Evolutionary conservation across 345 rosid genomes (phyloP).

Genomic region (Eucalyptus pauciflora): DNA sequence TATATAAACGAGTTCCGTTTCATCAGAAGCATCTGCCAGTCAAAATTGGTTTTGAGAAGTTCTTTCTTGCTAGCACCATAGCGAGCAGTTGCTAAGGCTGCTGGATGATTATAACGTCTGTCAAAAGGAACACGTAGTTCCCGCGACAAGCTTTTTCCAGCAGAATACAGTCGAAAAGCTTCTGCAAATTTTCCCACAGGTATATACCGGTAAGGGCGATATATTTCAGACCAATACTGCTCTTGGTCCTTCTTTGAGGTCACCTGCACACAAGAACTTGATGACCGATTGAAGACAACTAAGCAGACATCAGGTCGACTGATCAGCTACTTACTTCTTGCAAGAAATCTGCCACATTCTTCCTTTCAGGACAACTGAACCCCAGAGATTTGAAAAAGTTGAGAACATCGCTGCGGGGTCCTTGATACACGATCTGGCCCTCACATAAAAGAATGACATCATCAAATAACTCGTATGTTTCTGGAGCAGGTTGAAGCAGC

Average conservation of each 20-base stretch:
- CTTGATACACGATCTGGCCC: slow-evolving; percentile 94
- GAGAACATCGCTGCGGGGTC: slow-evolving; percentile 64
- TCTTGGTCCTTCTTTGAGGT: slow-evolving; percentile 87
- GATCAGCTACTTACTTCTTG: slow-evolving; percentile 66
- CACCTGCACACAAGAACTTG: slow-evolving; percentile 36
- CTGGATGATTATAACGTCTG: slow-evolving; percentile 81
- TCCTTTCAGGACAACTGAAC: slow-evolving; percentile 84
- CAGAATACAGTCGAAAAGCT: slow-evolving; percentile 48
- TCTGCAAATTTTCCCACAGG: slow-evolving; percentile 85
- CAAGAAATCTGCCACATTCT: slow-evolving; percentile 94
- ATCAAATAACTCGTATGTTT: slow-evolving; percentile 86
- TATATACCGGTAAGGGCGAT: slow-evolving; percentile 62
- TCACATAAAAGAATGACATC: slow-evolving; percentile 85
- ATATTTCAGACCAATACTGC: slow-evolving; percentile 87
- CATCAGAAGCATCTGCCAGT: slow-evolving; percentile 90
- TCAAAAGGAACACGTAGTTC: slow-evolving; percentile 70
- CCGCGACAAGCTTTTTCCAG: slow-evolving; percentile 49
- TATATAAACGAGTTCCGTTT: slow-evolving; percentile 87
- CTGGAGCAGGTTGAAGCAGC: slow-evolving; percentile 93
- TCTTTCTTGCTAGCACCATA: slow-evolving; percentile 59
- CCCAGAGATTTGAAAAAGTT: slow-evolving; percentile 76
- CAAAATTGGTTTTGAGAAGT: slow-evolving; percentile 62
- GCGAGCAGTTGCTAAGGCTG: slow-evolving; percentile 71
- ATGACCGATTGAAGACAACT: neutral
- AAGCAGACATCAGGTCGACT: neutral